phyloP scores from a whole-genome alignment of 2,329 filamentous ascomycete species.

The Hyphodiscus sp. region DNA sequence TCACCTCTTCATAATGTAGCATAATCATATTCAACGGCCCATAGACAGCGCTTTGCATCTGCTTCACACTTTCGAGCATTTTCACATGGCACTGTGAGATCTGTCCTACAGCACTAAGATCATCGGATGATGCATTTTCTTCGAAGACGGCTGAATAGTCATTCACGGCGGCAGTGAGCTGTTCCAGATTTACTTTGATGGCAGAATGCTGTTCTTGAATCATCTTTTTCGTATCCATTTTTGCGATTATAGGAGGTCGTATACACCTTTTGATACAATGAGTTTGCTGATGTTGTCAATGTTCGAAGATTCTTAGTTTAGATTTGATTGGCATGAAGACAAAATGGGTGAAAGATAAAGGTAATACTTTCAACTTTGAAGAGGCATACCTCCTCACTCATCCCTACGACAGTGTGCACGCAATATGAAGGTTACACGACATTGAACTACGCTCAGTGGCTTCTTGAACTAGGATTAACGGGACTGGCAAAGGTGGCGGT shows the following conservation, averaged over 20 bases:
- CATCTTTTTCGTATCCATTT: constrained; percentile 2
- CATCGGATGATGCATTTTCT: constrained; percentile 5
- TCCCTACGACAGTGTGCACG: no score
- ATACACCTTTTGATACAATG: no score
- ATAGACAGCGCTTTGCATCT: constrained; percentile 15
- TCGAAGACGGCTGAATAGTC: constrained; percentile 10
- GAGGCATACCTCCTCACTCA: no score
- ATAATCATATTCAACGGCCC: constrained; percentile 19
- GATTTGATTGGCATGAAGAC: no score
- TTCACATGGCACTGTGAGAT: constrained; percentile 8
- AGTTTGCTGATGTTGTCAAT: no score
- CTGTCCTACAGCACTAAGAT: constrained; percentile 5
- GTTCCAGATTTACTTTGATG: constrained; percentile 11
- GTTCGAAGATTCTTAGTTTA: no score
- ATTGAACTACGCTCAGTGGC: no score
- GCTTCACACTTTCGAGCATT: constrained; percentile 11
- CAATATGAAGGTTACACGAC: no score
- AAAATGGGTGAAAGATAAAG: no score
- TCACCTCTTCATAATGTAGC: constrained; percentile 18
- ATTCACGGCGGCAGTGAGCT: constrained; percentile 12
- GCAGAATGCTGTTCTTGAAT: constrained; percentile 8
- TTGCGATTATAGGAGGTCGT: neutral
- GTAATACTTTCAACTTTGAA: no score
- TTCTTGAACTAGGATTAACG: no score
- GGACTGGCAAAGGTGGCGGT: no score